These are phyloP conservation scores for Pestalotiopsis sp. DNA, from an alignment of 2,329 filamentous ascomycete genomes.

Conservation along the genomic window DNA sequence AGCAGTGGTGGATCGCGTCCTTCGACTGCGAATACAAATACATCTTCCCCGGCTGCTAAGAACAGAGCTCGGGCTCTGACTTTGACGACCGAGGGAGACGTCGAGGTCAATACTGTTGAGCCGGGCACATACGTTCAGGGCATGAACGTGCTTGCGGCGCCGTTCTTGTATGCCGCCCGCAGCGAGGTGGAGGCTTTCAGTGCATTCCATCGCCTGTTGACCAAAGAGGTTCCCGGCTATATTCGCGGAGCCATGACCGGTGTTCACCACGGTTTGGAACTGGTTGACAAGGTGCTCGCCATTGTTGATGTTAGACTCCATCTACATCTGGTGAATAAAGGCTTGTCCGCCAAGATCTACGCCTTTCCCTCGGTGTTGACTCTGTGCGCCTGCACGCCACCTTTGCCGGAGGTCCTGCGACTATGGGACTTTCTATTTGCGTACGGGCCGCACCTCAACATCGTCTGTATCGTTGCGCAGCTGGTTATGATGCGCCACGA, in stretches of 20 bases:
- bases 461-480: constrained; percentile 95
- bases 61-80: constrained; percentile 59
- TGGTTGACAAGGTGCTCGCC: constrained; percentile 90
- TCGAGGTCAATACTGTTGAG: constrained; percentile 63
- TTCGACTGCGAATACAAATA: constrained; percentile 40
- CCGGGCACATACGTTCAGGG: constrained; percentile 94
- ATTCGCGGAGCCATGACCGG: constrained; percentile 96
- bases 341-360: constrained; percentile 90
- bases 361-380: constrained; percentile 95
- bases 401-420: constrained; percentile 86
- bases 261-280: constrained; percentile 85
- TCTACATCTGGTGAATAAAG: constrained; percentile 80
- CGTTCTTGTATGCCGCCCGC: constrained; percentile 91
- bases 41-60: constrained; percentile 48
- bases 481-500: constrained; percentile 85
- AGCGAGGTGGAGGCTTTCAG: constrained; percentile 95
- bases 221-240: constrained; percentile 87
- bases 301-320: constrained; percentile 91
- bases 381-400: constrained; percentile 92
- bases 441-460: constrained; percentile 92
- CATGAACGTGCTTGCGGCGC: constrained; percentile 97
- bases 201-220: constrained; percentile 86
- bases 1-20: constrained; percentile 33
- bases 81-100: constrained; percentile 65
- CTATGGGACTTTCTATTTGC: constrained; percentile 98